A percentile compares a stretch with the other conserved stretches of the same genome.
These are phyloP conservation scores for Lanmaoa pseudosensibilis DNA, from an alignment of 768 basidiomycete species.

Conservation along the genomic window DNA sequence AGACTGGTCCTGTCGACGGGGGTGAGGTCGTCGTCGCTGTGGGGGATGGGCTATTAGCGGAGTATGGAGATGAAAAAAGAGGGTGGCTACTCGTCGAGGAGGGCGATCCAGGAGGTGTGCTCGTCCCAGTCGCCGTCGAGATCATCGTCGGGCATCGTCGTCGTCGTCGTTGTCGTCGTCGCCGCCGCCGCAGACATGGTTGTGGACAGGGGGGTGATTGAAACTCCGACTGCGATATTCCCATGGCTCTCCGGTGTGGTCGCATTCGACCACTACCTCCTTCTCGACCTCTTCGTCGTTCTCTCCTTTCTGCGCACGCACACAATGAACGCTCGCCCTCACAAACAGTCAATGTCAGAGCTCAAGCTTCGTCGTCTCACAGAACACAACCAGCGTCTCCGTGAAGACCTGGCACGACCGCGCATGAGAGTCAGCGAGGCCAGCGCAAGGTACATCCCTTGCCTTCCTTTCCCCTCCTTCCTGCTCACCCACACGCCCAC, in stretches of 20 bases:
- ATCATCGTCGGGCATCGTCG: neutral
- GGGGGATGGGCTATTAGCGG: slow-evolving; percentile 8
- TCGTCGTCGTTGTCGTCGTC: neutral
- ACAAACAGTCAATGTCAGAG: slow-evolving; percentile 97
- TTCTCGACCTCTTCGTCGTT: neutral
- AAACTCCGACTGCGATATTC: slow-evolving; percentile 22
- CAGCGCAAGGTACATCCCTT: slow-evolving; percentile 60
- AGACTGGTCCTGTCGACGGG: slow-evolving; percentile 44
- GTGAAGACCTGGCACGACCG: slow-evolving; percentile 88
- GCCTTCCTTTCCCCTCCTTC: neutral
- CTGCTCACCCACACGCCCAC: slow-evolving; percentile 7
- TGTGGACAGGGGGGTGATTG: slow-evolving; percentile 7
- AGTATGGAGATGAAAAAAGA: neutral
- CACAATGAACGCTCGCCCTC: slow-evolving; percentile 71
- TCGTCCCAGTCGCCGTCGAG: slow-evolving; percentile 26
- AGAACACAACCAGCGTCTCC: slow-evolving; percentile 89
- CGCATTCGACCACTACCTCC: slow-evolving; percentile 12
- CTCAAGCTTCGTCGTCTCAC: slow-evolving; percentile 91
- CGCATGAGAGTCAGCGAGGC: slow-evolving; percentile 91
- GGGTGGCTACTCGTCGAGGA: slow-evolving; percentile 29
- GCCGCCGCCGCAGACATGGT: neutral
- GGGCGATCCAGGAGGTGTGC: slow-evolving; percentile 27
- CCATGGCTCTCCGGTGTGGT: slow-evolving; percentile 1
- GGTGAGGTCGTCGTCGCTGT: slow-evolving; percentile 39
- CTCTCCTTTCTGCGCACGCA: slow-evolving; percentile 5